Percentiles rank a stretch among this genome's conserved stretches.
These are phyloP conservation scores for Dothideomycetes sp. DNA, from an alignment of 2,329 filamentous ascomycete species.

Conservation along the genomic window DNA sequence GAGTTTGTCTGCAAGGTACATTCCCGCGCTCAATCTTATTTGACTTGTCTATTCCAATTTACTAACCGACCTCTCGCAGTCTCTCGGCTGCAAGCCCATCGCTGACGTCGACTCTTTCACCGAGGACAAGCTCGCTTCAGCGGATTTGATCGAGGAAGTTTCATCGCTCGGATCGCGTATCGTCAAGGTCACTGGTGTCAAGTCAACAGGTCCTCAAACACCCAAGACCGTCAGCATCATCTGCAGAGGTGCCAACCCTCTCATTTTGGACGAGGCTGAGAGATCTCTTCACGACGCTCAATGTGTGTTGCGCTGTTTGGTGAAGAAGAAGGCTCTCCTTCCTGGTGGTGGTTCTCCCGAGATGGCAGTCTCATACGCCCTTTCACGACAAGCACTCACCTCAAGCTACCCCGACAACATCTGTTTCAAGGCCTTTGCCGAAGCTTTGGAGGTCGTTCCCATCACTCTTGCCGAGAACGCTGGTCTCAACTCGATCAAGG, in stretches of 20 bases:
- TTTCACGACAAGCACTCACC: conserved; percentile 72
- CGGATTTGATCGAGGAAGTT: conserved; percentile 88
- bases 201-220: conserved; percentile 48
- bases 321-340: conserved; percentile 99
- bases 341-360: conserved; percentile 94
- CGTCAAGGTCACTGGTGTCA: conserved; percentile 90
- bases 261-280: conserved; percentile 96
- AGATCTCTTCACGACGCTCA: conserved; percentile 94
- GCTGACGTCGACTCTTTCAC: conserved; percentile 98
- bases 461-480: conserved; percentile 96
- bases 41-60: neutral
- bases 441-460: conserved; percentile 93
- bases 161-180: conserved; percentile 81
- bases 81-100: conserved; percentile 96
- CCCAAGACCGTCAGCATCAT: conserved; percentile 88
- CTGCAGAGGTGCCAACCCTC: conserved; percentile 82
- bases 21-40: neutral
- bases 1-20: conserved; percentile 89
- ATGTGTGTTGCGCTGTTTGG: conserved; percentile 91
- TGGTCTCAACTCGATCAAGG: conserved; percentile 95
- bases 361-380: conserved; percentile 85
- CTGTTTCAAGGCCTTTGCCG: conserved; percentile 98
- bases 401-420: conserved; percentile 89
- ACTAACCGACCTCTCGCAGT: conserved; percentile 33
- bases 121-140: conserved; percentile 92